Evolutionary conservation across 2,329 filamentous ascomycete species (phyloP).

Genomic region (Camillea tinctor): DNA sequence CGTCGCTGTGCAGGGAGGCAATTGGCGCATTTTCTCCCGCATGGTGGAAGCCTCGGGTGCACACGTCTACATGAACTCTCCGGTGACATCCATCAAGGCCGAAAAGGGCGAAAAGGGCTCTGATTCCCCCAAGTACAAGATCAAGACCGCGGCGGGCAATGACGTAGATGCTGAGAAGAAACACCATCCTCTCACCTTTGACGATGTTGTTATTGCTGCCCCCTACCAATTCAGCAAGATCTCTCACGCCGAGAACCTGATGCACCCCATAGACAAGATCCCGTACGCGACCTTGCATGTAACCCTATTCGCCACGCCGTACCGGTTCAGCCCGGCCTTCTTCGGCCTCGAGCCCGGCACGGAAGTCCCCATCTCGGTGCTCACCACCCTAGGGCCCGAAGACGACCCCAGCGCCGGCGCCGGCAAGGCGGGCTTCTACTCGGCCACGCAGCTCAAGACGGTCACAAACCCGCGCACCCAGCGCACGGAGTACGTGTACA

Average conservation of each 20-base stretch:
- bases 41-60: slow-evolving; percentile 71
- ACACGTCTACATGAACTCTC: slow-evolving; percentile 62
- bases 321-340: slow-evolving; percentile 66
- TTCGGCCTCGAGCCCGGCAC: slow-evolving; percentile 65
- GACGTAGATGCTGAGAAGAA: slow-evolving; percentile 22
- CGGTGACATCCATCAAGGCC: slow-evolving; percentile 60
- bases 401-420: slow-evolving; percentile 58
- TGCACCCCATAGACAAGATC: slow-evolving; percentile 70
- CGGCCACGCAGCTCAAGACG: slow-evolving; percentile 70
- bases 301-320: slow-evolving; percentile 80
- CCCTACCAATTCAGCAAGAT: slow-evolving; percentile 82
- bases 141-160: slow-evolving; percentile 37
- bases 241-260: slow-evolving; percentile 59
- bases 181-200: slow-evolving; percentile 58
- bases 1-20: slow-evolving; percentile 76
- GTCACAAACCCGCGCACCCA: slow-evolving; percentile 59
- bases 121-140: slow-evolving; percentile 45
- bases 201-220: slow-evolving; percentile 78
- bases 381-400: slow-evolving; percentile 73
- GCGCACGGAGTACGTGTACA: slow-evolving; percentile 58
- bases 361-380: slow-evolving; percentile 68
- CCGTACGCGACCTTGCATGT: slow-evolving; percentile 86
- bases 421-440: slow-evolving; percentile 79
- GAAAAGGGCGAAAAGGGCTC: slow-evolving; percentile 37
- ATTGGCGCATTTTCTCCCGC: slow-evolving; percentile 89